These are phyloP conservation scores for Recurvomyces mirabilis DNA, from an alignment of 495 filamentous ascomycete genomes.

Conservation along the genomic window DNA sequence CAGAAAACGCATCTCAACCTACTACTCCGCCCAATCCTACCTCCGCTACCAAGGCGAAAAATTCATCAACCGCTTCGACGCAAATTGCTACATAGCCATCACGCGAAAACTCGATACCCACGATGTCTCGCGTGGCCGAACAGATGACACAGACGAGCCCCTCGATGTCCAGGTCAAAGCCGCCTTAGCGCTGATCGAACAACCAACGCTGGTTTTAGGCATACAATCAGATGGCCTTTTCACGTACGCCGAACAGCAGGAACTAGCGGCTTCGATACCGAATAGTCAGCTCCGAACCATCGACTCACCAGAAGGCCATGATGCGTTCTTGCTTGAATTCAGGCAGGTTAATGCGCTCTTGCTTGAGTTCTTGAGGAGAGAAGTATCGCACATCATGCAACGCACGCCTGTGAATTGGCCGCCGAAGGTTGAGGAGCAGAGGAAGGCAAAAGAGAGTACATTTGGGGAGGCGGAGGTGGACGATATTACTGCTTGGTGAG, in stretches of 20 bases:
- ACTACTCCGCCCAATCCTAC: constrained; percentile 95
- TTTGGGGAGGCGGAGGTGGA: constrained; percentile 94
- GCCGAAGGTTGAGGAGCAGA: constrained; percentile 32
- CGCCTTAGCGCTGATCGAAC: constrained; percentile 70
- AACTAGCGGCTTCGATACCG: constrained; percentile 73
- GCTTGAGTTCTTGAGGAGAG: constrained; percentile 69
- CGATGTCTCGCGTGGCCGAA: constrained; percentile 70
- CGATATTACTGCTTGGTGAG: constrained; percentile 89
- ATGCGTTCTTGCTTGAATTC: constrained; percentile 92
- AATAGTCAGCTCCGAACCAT: constrained; percentile 70
- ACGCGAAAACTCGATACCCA: constrained; percentile 98
- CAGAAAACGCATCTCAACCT: constrained; percentile 54
- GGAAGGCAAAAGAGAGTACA: constrained; percentile 61
- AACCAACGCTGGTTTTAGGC: constrained; percentile 79
- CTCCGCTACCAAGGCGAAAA: constrained; percentile 96
- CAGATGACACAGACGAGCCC: constrained; percentile 25
- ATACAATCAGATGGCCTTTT: constrained; percentile 94
- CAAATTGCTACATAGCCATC: constrained; percentile 98
- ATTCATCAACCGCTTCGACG: constrained; percentile 93
- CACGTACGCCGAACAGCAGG: constrained; percentile 90
- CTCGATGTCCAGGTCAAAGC: constrained; percentile 43
- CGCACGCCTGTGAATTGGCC: constrained; percentile 35
- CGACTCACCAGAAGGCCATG: constrained; percentile 87
- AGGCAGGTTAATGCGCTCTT: constrained; percentile 90
- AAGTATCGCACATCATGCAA: constrained; percentile 76